Evolutionary conservation across 257 asterid genomes (phyloP).

Genomic region (Salvia hispanica): DNA sequence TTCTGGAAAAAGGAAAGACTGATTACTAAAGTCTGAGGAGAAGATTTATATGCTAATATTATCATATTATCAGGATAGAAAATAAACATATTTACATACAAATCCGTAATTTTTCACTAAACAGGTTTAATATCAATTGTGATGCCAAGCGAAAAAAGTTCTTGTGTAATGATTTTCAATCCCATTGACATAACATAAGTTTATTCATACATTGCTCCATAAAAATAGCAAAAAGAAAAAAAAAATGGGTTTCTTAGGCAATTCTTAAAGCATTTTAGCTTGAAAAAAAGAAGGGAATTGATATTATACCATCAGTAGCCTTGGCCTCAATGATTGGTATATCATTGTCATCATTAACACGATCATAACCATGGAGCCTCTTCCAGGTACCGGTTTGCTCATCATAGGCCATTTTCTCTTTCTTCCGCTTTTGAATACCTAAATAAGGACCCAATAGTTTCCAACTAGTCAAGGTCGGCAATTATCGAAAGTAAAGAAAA

Average conservation of each 20-base stretch:
- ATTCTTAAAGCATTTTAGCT: slow-evolving; percentile 7
- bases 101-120: background rate
- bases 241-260: background rate
- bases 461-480: slow-evolving; percentile 10
- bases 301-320: slow-evolving; percentile 68
- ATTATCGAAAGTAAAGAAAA: slow-evolving; percentile 20
- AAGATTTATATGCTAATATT: slow-evolving; percentile 1
- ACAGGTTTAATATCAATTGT: too few relatives aligned
- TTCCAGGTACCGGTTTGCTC: slow-evolving; percentile 84
- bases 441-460: slow-evolving; percentile 10
- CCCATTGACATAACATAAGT: background rate
- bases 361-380: slow-evolving; percentile 88
- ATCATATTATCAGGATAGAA: background rate
- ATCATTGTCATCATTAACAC: slow-evolving; percentile 87
- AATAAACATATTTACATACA: background rate
- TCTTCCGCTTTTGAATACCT: slow-evolving; percentile 73
- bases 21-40: slow-evolving; percentile 18
- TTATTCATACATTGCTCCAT: background rate
- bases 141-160: background rate
- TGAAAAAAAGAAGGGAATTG: background rate
- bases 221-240: background rate
- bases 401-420: slow-evolving; percentile 82
- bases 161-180: background rate
- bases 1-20: slow-evolving; percentile 40
- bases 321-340: slow-evolving; percentile 94